Base-by-base conservation (phyloP, 208 protist genomes). In the Crithidia fasciculata region DNA sequence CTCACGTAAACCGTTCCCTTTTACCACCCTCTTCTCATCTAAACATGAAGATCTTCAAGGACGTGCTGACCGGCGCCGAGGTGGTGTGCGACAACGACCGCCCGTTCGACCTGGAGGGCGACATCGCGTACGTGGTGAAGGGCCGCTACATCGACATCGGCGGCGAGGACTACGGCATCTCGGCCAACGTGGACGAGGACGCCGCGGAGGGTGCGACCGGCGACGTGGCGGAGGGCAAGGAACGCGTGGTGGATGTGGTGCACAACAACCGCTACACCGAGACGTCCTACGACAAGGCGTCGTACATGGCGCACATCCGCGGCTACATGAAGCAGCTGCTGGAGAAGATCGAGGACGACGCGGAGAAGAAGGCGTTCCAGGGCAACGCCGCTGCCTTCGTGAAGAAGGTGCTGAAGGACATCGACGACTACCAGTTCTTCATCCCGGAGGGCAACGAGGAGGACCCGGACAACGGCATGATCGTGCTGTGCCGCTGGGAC, bases 371-470 rank as follows among this genome's bases (percentile, higher is more conserved):
- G 85, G 87, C 82, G 45, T 98, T 98, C 83, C 87, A 96, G 90
- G 68, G 85, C 56, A 94, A 90, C 67, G 93, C 93, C 54, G 79
- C 87, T 6, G 74, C 87, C 55, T 98, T 94, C 69, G 91, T 96
- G 72, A 98, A 98, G 90, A 94, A 95, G 82, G 89, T 96, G 61
- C 74, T 97, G 50, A 95, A 93, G 86, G 86, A 96, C 41, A 93
- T 97, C 74, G 87, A 96, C 62, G 94, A 97, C 49, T 96, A 94
- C 83, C 91, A 96, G 83, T 97, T 97, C 85, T 97, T 91, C 82
- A 96, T 96, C 78, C 91, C 91, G 18, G 92, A 95, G 72, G 91
- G 92, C 69, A 93, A 95, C 62, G 88, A 92, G 74, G 93, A 96
- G 88, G 92, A 96, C 65, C 88, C 92, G 64, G 91, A 97, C 75